Percentiles rank a stretch among this genome's conserved stretches.
Conservation (phyloP, 2,329 filamentous ascomycete species). For the Microdochium paspali region DNA sequence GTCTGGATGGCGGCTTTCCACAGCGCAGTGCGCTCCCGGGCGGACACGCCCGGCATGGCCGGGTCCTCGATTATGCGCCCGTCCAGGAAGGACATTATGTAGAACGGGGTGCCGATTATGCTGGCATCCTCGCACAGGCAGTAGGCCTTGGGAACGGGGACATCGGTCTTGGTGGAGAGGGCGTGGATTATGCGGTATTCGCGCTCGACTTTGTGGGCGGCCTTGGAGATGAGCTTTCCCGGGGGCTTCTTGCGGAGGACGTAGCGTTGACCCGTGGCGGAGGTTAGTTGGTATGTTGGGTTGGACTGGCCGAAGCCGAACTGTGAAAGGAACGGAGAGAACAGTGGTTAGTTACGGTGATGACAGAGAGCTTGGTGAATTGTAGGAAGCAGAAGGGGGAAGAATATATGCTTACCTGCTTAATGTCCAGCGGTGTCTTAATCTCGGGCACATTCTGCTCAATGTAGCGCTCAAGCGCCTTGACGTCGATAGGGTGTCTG, state of each 20-base stretch:
- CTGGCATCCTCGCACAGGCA: slow-evolving; percentile 75
- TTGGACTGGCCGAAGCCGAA: slow-evolving; percentile 98
- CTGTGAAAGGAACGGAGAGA: too few species aligned
- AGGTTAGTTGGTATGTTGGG: slow-evolving; percentile 87
- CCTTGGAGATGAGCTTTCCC: slow-evolving; percentile 85
- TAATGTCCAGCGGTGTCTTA: slow-evolving; percentile 72
- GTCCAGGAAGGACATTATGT: slow-evolving; percentile 93
- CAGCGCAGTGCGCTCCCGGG: slow-evolving; percentile 64
- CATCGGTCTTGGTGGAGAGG: slow-evolving; percentile 64
- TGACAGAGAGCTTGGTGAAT: too few species aligned
- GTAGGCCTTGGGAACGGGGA: slow-evolving; percentile 77
- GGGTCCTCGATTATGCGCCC: slow-evolving; percentile 91
- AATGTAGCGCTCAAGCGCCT: slow-evolving; percentile 72
- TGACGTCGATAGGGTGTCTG: slow-evolving; percentile 81
- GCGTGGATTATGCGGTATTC: slow-evolving; percentile 89
- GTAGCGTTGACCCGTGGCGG: slow-evolving; percentile 58
- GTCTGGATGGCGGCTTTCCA: slow-evolving; percentile 80
- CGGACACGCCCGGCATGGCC: slow-evolving; percentile 61
- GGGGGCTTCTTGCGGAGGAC: slow-evolving; percentile 97
- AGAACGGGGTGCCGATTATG: slow-evolving; percentile 85
- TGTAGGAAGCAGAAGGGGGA: too few species aligned
- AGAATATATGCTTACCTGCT: slow-evolving; percentile 84
- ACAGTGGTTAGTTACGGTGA: too few species aligned
- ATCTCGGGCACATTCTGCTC: slow-evolving; percentile 72
- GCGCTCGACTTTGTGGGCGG: slow-evolving; percentile 92